A percentile compares a stretch with the other conserved stretches of the same genome.
Evolutionary conservation across 768 basidiomycete genomes (phyloP).

Genomic region (Boletus bicolor): DNA sequence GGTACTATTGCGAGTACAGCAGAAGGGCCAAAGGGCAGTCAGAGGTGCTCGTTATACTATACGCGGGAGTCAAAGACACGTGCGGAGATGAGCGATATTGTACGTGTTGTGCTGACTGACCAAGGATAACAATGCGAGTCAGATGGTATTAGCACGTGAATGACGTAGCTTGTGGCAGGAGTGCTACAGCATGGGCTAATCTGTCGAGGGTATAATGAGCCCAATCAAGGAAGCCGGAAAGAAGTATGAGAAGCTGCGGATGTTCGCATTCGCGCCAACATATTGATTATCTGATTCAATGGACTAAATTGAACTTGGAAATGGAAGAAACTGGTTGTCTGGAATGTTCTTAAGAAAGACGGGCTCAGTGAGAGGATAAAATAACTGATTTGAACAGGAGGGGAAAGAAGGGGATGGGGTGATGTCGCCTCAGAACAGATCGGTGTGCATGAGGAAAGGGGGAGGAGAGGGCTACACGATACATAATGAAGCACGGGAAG

Average conservation of each 20-base stretch:
- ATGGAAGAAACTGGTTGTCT: neutral
- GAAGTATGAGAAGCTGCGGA: slow-evolving; percentile 4
- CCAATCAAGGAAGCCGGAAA: neutral
- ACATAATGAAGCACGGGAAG: slow-evolving; percentile 18
- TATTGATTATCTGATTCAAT: slow-evolving; percentile 8
- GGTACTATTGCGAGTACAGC: neutral
- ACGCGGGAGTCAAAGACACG: slow-evolving; percentile 10
- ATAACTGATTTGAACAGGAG: neutral
- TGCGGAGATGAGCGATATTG: neutral
- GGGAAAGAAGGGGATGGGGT: neutral
- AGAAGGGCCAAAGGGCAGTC: neutral
- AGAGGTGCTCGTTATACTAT: neutral
- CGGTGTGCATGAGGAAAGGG: slow-evolving; percentile 3
- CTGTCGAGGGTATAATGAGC: neutral
- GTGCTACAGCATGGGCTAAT: slow-evolving; percentile 1
- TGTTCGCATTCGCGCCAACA: neutral
- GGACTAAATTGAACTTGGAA: neutral
- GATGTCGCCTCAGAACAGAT: slow-evolving; percentile 2
- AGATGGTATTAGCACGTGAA: neutral
- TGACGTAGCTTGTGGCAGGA: neutral
- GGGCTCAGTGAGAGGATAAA: neutral
- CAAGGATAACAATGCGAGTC: neutral
- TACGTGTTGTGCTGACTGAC: neutral
- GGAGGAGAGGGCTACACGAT: neutral
- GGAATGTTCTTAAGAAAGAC: neutral